Evolutionary conservation across 352 stramenopile genomes (phyloP).

Genomic region (Pythium rhizo-oryzae): DNA sequence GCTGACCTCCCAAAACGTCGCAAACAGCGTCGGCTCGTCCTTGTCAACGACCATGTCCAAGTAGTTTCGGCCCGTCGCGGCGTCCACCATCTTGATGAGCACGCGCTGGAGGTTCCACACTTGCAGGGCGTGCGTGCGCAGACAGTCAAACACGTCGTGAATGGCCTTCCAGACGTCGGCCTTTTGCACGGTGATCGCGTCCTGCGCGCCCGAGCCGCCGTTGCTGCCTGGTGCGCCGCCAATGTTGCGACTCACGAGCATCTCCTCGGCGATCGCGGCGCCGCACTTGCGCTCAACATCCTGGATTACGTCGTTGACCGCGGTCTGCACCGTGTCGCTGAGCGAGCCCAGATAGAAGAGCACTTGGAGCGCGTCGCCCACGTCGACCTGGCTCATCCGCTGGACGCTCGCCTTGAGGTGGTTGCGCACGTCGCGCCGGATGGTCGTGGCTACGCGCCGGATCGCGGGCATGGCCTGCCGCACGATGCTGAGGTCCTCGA

Average conservation of each 20-base stretch:
- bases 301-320: constrained; percentile 84
- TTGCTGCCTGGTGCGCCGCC: constrained; percentile 9
- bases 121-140: constrained; percentile 70
- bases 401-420: constrained; percentile 55
- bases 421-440: constrained; percentile 59
- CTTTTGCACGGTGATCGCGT: constrained; percentile 52
- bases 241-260: constrained; percentile 43
- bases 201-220: constrained; percentile 6
- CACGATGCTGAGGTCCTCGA: constrained; percentile 72
- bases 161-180: constrained; percentile 81
- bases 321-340: constrained; percentile 63
- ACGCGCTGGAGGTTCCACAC: constrained; percentile 90
- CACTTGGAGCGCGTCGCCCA: constrained; percentile 79
- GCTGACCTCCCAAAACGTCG: constrained; percentile 86
- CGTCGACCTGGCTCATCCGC: constrained; percentile 62
- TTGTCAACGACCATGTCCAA: constrained; percentile 69
- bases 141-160: constrained; percentile 75
- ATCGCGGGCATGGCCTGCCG: constrained; percentile 52
- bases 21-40: constrained; percentile 81
- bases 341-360: constrained; percentile 76
- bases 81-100: constrained; percentile 75
- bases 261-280: constrained; percentile 61
- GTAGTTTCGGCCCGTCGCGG: constrained; percentile 48
- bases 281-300: constrained; percentile 73
- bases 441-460: constrained; percentile 43